Percentiles rank a stretch among this genome's conserved stretches.
phyloP scores from a whole-genome alignment of 495 filamentous ascomycete genomes.

The Aspergillus cavernicola region DNA sequence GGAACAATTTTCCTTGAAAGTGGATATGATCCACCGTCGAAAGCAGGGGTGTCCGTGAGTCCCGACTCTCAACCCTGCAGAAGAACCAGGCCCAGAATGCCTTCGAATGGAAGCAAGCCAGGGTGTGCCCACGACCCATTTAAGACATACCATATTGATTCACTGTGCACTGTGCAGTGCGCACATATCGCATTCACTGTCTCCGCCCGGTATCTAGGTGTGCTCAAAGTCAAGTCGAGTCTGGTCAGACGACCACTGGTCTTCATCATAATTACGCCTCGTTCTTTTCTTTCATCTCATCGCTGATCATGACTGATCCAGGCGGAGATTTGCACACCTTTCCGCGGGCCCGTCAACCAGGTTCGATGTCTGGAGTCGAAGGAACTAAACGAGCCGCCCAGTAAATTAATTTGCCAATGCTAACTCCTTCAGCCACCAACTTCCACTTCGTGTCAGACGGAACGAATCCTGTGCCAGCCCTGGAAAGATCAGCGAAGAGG shows the following conservation, averaged over 20 bases:
- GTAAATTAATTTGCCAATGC: constrained; percentile 3
- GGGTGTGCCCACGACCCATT: not conserved
- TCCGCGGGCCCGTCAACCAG: constrained; percentile 22
- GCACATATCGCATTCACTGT: not conserved
- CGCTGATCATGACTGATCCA: constrained; percentile 13
- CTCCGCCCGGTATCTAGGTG: too few relatives aligned
- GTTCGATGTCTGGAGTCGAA: constrained; percentile 11
- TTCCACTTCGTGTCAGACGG: not conserved
- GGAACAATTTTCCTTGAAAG: constrained; percentile 2
- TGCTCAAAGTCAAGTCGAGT: not conserved
- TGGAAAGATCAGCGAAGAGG: not conserved
- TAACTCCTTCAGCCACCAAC: constrained; percentile 11
- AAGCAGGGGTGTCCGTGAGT: constrained; percentile 6
- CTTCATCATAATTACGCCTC: constrained; percentile 8
- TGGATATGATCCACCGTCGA: constrained; percentile 4
- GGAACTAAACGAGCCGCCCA: not conserved
- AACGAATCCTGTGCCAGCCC: not conserved
- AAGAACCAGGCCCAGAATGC: not conserved
- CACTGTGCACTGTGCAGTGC: too few relatives aligned
- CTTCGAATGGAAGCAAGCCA: not conserved
- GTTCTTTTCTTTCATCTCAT: constrained; percentile 2
- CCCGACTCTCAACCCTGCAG: not conserved
- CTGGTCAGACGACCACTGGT: not conserved
- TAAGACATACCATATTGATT: constrained; percentile 2
- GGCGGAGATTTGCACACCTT: constrained; percentile 19